These are phyloP conservation scores for Penicillium sp. DNA, from an alignment of 2,329 filamentous ascomycete genomes.

Conservation along the genomic window DNA sequence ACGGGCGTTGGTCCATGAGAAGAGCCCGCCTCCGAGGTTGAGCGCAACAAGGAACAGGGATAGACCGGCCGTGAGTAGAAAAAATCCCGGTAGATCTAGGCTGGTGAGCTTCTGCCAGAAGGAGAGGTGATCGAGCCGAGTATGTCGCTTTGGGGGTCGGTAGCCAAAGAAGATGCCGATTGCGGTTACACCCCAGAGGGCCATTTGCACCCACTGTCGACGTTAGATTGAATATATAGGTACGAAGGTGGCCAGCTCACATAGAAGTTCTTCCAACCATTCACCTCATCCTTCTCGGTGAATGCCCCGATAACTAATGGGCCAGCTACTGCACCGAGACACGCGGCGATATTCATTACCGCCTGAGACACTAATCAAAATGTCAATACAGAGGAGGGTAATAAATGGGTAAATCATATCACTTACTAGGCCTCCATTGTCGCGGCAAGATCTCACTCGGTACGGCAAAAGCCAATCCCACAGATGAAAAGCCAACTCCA, in stretches of 20 bases:
- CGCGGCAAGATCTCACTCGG: conserved; percentile 6
- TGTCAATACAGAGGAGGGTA: neutral
- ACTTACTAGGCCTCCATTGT: conserved; percentile 6
- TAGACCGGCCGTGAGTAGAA: neutral
- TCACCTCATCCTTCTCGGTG: neutral
- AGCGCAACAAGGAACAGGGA: neutral
- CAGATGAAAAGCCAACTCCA: conserved; percentile 7
- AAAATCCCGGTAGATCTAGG: neutral
- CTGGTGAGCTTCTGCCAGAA: neutral
- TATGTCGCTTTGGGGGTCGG: conserved; percentile 5
- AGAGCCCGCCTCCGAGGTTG: conserved; percentile 1
- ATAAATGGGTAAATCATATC: neutral
- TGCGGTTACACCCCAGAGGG: conserved; percentile 2
- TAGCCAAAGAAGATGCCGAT: conserved; percentile 1
- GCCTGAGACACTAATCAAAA: conserved; percentile 8
- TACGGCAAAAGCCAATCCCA: neutral
- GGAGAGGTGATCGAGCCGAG: neutral
- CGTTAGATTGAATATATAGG: neutral
- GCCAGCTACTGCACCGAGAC: neutral
- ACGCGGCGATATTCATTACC: conserved; percentile 1
- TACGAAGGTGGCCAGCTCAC: neutral
- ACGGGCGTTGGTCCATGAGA: neutral
- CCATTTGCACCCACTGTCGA: conserved; percentile 5
- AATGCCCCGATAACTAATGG: conserved; percentile 1
- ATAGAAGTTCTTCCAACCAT: conserved; percentile 3